A percentile compares a stretch with the other conserved stretches of the same genome.
Evolutionary conservation across 2,329 filamentous ascomycete genomes (phyloP).

Genomic region (Aureobasidium musti): DNA sequence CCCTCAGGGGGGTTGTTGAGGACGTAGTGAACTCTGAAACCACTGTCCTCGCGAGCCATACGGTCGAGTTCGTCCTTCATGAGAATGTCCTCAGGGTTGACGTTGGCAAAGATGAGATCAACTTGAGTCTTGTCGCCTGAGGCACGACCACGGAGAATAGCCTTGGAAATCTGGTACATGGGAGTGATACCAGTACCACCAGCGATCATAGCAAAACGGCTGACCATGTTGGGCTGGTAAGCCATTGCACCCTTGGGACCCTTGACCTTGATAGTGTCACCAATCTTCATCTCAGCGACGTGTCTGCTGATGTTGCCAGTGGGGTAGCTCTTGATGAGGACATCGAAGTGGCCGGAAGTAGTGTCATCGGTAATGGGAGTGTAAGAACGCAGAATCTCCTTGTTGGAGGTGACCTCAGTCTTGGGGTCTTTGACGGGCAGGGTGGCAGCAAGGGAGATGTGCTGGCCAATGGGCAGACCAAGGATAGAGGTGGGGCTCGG

Average conservation of each 20-base stretch:
- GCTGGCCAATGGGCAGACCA: slow-evolving; percentile 73
- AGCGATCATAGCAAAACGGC: slow-evolving; percentile 96
- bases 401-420: slow-evolving; percentile 69
- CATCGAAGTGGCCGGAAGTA: slow-evolving; percentile 87
- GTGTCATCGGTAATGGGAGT: slow-evolving; percentile 89
- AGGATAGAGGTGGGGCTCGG: slow-evolving; percentile 77
- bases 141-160: slow-evolving; percentile 60
- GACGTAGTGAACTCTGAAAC: slow-evolving; percentile 90
- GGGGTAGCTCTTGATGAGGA: slow-evolving; percentile 97
- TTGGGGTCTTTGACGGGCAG: slow-evolving; percentile 65
- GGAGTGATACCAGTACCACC: slow-evolving; percentile 97
- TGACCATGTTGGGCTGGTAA: slow-evolving; percentile 95
- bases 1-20: slow-evolving; percentile 91
- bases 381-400: slow-evolving; percentile 88
- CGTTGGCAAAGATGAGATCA: slow-evolving; percentile 96
- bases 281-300: slow-evolving; percentile 78
- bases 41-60: slow-evolving; percentile 72
- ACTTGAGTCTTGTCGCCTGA: slow-evolving; percentile 75
- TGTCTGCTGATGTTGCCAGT: slow-evolving; percentile 97
- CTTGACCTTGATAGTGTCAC: slow-evolving; percentile 83
- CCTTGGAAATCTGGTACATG: slow-evolving; percentile 95
- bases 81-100: slow-evolving; percentile 88
- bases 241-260: slow-evolving; percentile 98
- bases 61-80: slow-evolving; percentile 88
- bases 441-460: slow-evolving; percentile 90